Conservation (phyloP, 176 grass and related monocot species). For the Raddia guianensis region DNA sequence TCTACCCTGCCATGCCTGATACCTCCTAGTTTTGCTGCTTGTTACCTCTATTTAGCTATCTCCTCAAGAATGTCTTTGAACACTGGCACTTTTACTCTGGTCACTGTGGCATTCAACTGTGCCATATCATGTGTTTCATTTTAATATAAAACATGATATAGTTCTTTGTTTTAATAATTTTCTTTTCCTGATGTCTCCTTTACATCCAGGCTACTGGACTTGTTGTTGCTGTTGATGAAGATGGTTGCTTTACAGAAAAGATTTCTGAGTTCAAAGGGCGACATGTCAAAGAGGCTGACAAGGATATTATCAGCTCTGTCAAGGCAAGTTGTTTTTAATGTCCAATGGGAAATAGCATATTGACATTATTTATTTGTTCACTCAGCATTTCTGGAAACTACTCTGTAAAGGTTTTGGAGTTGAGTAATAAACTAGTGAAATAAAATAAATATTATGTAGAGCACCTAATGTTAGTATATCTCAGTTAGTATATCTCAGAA, state of each 20-base stretch:
- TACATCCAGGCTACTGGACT: conserved; percentile 65
- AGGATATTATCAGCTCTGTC: conserved; percentile 82
- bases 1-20: conserved; percentile 6
- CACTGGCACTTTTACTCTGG: neutral
- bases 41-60: neutral
- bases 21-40: conserved; percentile 16
- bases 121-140: conserved; percentile 7
- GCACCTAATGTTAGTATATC: conserved; percentile 7
- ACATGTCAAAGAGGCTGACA: conserved; percentile 94
- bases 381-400: conserved; percentile 25
- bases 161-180: neutral
- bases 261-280: conserved; percentile 73
- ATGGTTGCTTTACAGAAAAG: conserved; percentile 84
- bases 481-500: neutral
- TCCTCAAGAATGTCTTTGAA: conserved; percentile 5
- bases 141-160: neutral
- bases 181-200: conserved; percentile 2
- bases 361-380: neutral
- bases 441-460: neutral
- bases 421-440: conserved; percentile 22
- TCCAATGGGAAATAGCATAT: conserved; percentile 25
- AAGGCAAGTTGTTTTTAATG: conserved; percentile 64
- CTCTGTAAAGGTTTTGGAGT: conserved; percentile 6
- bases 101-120: neutral
- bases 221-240: conserved; percentile 93